Evolutionary conservation across 129 eudicot genomes (phyloP).

Genomic region (Flaveria trinervia): DNA sequence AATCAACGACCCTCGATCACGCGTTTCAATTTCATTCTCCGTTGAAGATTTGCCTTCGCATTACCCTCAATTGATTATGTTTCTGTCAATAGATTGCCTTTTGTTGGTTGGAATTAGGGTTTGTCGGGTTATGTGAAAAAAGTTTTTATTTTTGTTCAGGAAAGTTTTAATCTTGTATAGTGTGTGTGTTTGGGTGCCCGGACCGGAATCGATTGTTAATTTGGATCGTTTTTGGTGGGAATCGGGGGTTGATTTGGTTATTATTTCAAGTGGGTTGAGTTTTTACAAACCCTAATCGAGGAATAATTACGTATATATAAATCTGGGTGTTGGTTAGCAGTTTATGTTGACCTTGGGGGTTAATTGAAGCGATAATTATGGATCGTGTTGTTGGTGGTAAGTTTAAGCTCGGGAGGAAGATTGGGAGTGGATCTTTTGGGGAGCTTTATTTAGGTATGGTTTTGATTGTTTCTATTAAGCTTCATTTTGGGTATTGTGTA

Average conservation of each 20-base stretch:
- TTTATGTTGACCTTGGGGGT: slow-evolving; percentile 20
- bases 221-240: slow-evolving; percentile 29
- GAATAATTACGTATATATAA: slow-evolving; percentile 29
- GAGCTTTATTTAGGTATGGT: slow-evolving; percentile 88
- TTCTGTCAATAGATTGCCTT: background rate
- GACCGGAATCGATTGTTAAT: slow-evolving; percentile 31
- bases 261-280: slow-evolving; percentile 28
- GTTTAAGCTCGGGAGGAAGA: slow-evolving; percentile 95
- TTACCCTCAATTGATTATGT: background rate
- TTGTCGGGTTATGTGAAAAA: slow-evolving; percentile 4
- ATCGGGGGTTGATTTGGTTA: slow-evolving; percentile 21
- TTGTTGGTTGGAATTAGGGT: slow-evolving; percentile 19
- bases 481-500: background rate
- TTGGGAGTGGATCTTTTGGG: slow-evolving; percentile 99
- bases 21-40: background rate
- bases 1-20: slow-evolving; percentile 18
- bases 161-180: slow-evolving; percentile 18
- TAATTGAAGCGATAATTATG: slow-evolving; percentile 40
- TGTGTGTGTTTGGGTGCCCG: slow-evolving; percentile 8
- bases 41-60: slow-evolving; percentile 10
- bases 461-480: background rate
- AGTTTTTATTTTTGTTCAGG: slow-evolving; percentile 9
- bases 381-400: slow-evolving; percentile 94
- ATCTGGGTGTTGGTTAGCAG: slow-evolving; percentile 37
- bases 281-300: slow-evolving; percentile 38